Evolutionary conservation across 441 rosid genomes (phyloP).

Genomic region (Erysimum cheiri): DNA sequence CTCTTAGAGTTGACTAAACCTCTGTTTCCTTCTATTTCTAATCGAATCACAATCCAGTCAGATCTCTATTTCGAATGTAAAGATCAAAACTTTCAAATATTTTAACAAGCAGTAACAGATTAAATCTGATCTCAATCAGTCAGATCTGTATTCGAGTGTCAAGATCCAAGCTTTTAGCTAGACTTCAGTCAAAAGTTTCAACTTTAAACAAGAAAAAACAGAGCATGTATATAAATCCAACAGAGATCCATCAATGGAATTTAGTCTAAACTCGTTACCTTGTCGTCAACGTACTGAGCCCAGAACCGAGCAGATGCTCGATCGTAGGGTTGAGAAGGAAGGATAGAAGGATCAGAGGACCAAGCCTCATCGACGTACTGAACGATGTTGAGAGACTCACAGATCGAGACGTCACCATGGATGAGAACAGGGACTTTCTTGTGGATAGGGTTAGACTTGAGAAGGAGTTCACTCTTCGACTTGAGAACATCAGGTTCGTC

Average conservation of each 20-base stretch:
- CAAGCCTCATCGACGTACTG: conserved; percentile 72
- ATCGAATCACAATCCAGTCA: not conserved
- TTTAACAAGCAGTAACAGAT: too few relatives aligned
- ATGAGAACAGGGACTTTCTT: conserved; percentile 85
- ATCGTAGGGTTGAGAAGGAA: conserved; percentile 61
- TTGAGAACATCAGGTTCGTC: conserved; percentile 54
- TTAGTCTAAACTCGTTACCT: conserved; percentile 47
- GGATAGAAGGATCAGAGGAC: conserved; percentile 58
- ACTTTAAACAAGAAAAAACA: conserved; percentile 15
- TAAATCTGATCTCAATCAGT: not conserved
- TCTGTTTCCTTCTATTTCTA: not conserved
- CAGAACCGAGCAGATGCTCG: conserved; percentile 70
- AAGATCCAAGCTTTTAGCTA: conserved; percentile 6
- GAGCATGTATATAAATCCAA: conserved; percentile 10
- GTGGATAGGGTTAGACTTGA: conserved; percentile 73
- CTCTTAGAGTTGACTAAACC: not conserved
- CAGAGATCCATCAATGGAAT: not conserved
- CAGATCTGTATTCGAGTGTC: not conserved
- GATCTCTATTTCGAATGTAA: not conserved
- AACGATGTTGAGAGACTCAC: conserved; percentile 80
- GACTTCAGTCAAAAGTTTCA: not conserved
- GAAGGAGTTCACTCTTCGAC: conserved; percentile 68
- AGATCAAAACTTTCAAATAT: not conserved
- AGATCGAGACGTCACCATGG: conserved; percentile 61
- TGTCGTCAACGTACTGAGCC: conserved; percentile 69